A percentile compares a stretch with the other conserved stretches of the same genome.
phyloP scores from a whole-genome alignment of 768 basidiomycete genomes.

The Psilocybe azurescens region DNA sequence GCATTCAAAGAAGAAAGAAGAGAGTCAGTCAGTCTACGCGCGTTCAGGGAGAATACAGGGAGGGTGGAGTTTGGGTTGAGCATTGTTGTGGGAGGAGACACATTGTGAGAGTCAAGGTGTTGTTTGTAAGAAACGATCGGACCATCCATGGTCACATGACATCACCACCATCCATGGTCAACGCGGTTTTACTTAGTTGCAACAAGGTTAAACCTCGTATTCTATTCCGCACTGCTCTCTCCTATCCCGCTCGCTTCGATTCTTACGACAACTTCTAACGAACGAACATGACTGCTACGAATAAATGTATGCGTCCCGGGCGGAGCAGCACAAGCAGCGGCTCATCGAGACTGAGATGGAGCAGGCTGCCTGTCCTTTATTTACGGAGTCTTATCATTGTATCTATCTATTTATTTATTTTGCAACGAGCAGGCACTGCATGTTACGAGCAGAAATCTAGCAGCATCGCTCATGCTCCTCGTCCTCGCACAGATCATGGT shows the following conservation, averaged over 20 bases:
- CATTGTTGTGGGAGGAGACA: conserved; percentile 49
- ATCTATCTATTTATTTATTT: too few species aligned
- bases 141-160: conserved; percentile 41
- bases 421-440: conserved; percentile 37
- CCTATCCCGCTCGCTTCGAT: background rate
- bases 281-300: background rate
- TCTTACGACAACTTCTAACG: background rate
- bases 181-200: too few species aligned
- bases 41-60: too few species aligned
- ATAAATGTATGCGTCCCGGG: conserved; percentile 36
- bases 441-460: conserved; percentile 70
- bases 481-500: conserved; percentile 87
- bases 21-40: too few species aligned
- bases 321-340: conserved; percentile 50
- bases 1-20: conserved; percentile 71
- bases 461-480: conserved; percentile 78
- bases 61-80: conserved; percentile 81
- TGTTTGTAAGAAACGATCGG: conserved; percentile 19
- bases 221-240: background rate
- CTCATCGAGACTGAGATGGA: conserved; percentile 57
- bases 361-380: conserved; percentile 34
- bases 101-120: conserved; percentile 1
- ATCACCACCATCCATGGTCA: conserved; percentile 23
- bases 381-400: too few species aligned
- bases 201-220: background rate